Percentiles rank a stretch among this genome's conserved stretches.
These are phyloP conservation scores for Crithidia expoeki DNA, from an alignment of 208 protist species.

Conservation along the genomic window DNA sequence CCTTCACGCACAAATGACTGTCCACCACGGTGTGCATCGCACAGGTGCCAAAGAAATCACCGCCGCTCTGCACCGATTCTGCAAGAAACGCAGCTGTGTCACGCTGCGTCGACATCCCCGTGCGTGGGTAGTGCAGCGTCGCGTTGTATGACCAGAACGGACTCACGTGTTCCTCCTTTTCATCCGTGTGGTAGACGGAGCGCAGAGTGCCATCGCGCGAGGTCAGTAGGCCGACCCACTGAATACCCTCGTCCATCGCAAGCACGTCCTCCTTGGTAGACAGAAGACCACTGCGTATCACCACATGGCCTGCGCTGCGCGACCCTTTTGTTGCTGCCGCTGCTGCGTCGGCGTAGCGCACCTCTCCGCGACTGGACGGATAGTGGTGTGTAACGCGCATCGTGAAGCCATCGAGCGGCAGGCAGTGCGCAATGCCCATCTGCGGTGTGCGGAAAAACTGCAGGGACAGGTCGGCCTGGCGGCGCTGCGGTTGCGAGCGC, in stretches of 20 bases:
- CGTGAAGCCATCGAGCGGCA: slow-evolving; percentile 60
- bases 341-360: slow-evolving; percentile 23
- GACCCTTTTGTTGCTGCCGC: slow-evolving; percentile 2
- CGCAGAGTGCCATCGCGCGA: slow-evolving; percentile 36
- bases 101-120: slow-evolving; percentile 46
- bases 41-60: slow-evolving; percentile 74
- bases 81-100: slow-evolving; percentile 66
- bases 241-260: slow-evolving; percentile 75
- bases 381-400: slow-evolving; percentile 77
- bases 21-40: slow-evolving; percentile 75
- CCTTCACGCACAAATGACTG: slow-evolving; percentile 46
- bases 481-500: slow-evolving; percentile 37
- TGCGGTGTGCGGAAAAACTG: slow-evolving; percentile 68
- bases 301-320: not conserved
- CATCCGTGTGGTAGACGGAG: slow-evolving; percentile 50
- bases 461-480: slow-evolving; percentile 53
- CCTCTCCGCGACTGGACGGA: slow-evolving; percentile 57
- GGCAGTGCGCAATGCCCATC: slow-evolving; percentile 38
- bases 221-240: slow-evolving; percentile 72
- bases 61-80: slow-evolving; percentile 40
- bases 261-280: slow-evolving; percentile 56
- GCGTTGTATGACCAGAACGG: slow-evolving; percentile 63
- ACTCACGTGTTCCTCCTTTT: slow-evolving; percentile 32
- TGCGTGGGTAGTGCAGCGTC: slow-evolving; percentile 40
- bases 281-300: slow-evolving; percentile 56